phyloP scores from a whole-genome alignment of 2,329 filamentous ascomycete species.

The Graphiopsis chlorocephala region DNA sequence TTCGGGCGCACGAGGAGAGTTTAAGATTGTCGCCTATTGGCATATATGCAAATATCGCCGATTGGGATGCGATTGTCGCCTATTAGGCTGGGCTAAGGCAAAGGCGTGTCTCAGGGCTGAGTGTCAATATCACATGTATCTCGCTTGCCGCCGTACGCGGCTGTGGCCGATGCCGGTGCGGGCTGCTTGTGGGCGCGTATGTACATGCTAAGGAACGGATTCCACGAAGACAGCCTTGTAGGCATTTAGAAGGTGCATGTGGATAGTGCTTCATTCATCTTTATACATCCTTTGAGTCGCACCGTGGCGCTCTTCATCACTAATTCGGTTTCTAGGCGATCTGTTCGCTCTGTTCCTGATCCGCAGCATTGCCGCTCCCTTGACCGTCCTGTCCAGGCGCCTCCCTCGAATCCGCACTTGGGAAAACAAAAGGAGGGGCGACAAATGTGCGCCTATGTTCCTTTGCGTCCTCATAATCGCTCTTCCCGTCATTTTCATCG shows the following conservation, averaged over 20 bases:
- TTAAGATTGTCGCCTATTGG: background rate
- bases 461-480: slow-evolving; percentile 10
- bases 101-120: background rate
- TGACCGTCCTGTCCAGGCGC: background rate
- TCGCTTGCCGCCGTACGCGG: background rate
- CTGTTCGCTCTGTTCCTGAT: background rate
- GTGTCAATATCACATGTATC: background rate
- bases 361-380: background rate
- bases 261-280: background rate
- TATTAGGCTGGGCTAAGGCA: background rate
- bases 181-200: background rate
- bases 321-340: background rate
- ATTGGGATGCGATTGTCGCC: background rate
- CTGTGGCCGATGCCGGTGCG: background rate
- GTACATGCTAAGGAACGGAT: background rate
- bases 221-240: background rate
- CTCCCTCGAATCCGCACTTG: background rate
- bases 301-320: background rate
- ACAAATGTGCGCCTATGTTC: slow-evolving; percentile 22
- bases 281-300: background rate
- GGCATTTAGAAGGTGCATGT: background rate
- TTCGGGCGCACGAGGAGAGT: background rate
- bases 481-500: background rate
- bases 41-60: background rate
- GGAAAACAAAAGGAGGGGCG: slow-evolving; percentile 17